Evolutionary conservation across 192 early-diverging fungal genomes (phyloP), one percentile per base, ranked within the genome.

Genomic region (Coemansia biformis): DNA sequence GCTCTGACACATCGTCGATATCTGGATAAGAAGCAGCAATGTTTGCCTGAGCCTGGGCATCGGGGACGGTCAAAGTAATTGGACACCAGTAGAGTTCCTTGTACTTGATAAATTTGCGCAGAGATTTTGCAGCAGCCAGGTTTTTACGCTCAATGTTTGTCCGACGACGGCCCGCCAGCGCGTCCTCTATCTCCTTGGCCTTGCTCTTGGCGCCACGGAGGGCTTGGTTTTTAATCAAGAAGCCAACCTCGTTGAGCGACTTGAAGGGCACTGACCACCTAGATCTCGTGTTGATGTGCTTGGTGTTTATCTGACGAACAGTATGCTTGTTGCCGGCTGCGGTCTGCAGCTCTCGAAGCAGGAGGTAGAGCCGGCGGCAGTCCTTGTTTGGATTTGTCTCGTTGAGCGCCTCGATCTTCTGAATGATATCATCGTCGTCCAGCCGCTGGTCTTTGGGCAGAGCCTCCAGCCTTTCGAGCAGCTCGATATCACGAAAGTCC

Each of bases 251-350:
- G 23, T 71, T 36, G 22, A 71, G 56, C 18, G 67, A 71, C 40
- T 64, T 63, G 48, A 71, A 71, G 6, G 67, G 67, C 2, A 71
- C 61, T 13, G 67, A 71, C 67, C 67, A 71, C 21, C 67, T 39
- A 2, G 67, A 71, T 12, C 67, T 42, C 14, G 67, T 64, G 17
- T 71, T 71, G 9, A 71, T 71, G 33, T 64, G 60, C 50, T 71
- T 71, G 51, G 67, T 71, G 52, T 71, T 71, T 2, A 71, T 63
- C 37, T 71, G 67, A 5, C 61, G 46, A 1, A 64, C 46, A 29
- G 41, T 49, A 51, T 71, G 50, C 51, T 56, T 63, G 51, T 33
- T 37, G 35, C 61, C 61, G 5, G 61, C 55, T 12, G 55, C 61
- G 14, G 4, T n/a, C 21, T 59, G 55, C 3, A 71, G 37, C 43